Evolutionary conservation across 306 rosid genomes (phyloP).

Genomic region (Sphenostylis stenocarpa): DNA sequence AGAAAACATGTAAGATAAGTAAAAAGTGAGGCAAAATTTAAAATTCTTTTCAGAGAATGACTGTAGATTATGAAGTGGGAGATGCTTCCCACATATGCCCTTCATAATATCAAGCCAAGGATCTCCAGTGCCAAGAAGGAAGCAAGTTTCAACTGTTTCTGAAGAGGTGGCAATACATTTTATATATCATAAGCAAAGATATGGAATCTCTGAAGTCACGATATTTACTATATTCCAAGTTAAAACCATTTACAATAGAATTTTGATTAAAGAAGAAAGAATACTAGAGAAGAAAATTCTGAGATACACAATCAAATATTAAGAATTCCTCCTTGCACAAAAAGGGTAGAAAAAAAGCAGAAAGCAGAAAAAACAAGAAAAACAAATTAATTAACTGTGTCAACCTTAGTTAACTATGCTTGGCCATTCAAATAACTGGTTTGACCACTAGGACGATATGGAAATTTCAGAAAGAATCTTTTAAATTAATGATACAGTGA

Average conservation of each 20-base stretch:
- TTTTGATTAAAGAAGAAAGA: background rate
- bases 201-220: slow-evolving; percentile 1
- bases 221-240: background rate
- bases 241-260: background rate
- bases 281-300: background rate
- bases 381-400: background rate
- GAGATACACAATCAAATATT: background rate
- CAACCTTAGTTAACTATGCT: background rate
- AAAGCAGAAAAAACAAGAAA: slow-evolving; percentile 2
- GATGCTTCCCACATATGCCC: background rate
- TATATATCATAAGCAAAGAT: background rate
- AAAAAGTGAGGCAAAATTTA: background rate
- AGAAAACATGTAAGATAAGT: background rate
- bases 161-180: background rate
- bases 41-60: background rate
- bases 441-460: background rate
- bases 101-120: background rate
- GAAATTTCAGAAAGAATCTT: slow-evolving; percentile 10
- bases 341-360: background rate
- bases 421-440: background rate
- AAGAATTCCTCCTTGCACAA: background rate
- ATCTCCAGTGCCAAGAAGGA: background rate
- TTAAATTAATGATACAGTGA: background rate
- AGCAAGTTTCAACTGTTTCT: background rate
- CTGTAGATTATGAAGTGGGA: background rate